Conservation (phyloP, 1,139 yeast species). For the Pneumocystis jirovecii region DNA sequence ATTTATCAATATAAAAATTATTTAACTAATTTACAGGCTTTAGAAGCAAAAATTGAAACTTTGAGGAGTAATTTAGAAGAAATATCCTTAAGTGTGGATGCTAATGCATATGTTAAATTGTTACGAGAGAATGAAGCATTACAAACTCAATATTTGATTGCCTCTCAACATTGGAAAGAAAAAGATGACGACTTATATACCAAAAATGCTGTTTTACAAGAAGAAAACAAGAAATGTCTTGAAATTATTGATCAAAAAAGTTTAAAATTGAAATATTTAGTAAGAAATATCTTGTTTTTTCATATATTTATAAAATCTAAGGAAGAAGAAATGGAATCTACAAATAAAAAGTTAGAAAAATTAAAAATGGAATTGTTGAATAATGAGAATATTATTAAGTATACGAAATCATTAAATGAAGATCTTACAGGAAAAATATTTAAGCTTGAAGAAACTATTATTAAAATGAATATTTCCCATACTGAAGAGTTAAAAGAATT, state of each 20-base stretch:
- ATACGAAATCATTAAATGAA: background rate
- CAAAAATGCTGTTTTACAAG: conserved; percentile 35
- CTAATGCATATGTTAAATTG: conserved; percentile 22
- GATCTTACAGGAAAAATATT: background rate
- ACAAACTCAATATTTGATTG: conserved; percentile 51
- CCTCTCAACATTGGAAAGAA: conserved; percentile 52
- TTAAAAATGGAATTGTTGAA: conserved; percentile 5
- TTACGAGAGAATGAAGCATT: conserved; percentile 36
- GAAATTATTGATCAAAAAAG: conserved; percentile 11
- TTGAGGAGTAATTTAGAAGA: conserved; percentile 31
- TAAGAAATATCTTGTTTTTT: conserved; percentile 2
- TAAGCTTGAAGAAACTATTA: background rate
- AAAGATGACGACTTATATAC: conserved; percentile 40
- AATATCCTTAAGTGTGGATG: conserved; percentile 17
- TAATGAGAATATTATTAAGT: conserved; percentile 11
- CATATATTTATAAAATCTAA: conserved; percentile 26
- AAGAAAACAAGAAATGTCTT: conserved; percentile 15
- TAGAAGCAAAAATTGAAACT: conserved; percentile 33
- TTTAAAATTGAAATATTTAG: background rate
- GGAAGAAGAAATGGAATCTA: conserved; percentile 8
- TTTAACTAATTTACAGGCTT: conserved; percentile 3
- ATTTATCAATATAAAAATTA: conserved; percentile 8
- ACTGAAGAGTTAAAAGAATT: background rate
- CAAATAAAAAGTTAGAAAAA: conserved; percentile 10
- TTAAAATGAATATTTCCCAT: background rate